These are phyloP conservation scores for Amaranthus palmeri DNA, from an alignment of 148 eudicot species.

Conservation along the genomic window DNA sequence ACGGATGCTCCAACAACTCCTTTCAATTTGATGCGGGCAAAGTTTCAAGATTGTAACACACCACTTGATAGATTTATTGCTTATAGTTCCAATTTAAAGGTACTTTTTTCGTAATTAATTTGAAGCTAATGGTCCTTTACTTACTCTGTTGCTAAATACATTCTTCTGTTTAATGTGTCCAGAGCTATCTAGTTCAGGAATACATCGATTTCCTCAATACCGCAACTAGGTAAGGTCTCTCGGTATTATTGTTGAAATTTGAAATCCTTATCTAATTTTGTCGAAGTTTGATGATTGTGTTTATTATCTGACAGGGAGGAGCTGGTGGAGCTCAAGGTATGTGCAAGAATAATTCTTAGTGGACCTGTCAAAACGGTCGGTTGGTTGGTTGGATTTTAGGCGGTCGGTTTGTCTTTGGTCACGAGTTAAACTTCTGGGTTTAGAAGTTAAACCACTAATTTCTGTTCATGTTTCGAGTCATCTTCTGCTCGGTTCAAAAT, in stretches of 20 bases:
- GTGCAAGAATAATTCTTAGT: not conserved
- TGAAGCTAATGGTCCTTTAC: not conserved
- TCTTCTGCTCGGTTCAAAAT: not conserved
- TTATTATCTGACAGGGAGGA: slow-evolving; percentile 51
- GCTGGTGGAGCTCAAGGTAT: slow-evolving; percentile 73
- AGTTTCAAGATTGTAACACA: slow-evolving; percentile 39
- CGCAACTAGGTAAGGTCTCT: slow-evolving; percentile 60
- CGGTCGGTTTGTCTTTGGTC: too few relatives aligned
- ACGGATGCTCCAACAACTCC: slow-evolving; percentile 46
- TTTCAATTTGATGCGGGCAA: slow-evolving; percentile 32
- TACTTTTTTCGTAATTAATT: slow-evolving; percentile 11
- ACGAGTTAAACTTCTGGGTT: too few relatives aligned
- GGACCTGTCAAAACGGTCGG: too few relatives aligned
- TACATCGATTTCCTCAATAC: slow-evolving; percentile 72
- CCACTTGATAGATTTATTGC: slow-evolving; percentile 63
- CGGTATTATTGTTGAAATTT: not conserved
- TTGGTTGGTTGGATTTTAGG: too few relatives aligned
- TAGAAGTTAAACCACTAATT: too few relatives aligned
- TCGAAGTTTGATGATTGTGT: slow-evolving; percentile 15
- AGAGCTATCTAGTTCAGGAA: slow-evolving; percentile 67
- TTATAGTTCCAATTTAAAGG: slow-evolving; percentile 72
- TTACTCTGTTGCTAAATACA: not conserved
- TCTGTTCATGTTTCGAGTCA: too few relatives aligned
- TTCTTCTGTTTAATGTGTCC: slow-evolving; percentile 6
- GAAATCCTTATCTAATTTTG: not conserved